Percentiles rank a stretch among this genome's conserved stretches.
Evolutionary conservation across 148 eudicot species (phyloP).

Genomic region (Rhododendron williamsianum): DNA sequence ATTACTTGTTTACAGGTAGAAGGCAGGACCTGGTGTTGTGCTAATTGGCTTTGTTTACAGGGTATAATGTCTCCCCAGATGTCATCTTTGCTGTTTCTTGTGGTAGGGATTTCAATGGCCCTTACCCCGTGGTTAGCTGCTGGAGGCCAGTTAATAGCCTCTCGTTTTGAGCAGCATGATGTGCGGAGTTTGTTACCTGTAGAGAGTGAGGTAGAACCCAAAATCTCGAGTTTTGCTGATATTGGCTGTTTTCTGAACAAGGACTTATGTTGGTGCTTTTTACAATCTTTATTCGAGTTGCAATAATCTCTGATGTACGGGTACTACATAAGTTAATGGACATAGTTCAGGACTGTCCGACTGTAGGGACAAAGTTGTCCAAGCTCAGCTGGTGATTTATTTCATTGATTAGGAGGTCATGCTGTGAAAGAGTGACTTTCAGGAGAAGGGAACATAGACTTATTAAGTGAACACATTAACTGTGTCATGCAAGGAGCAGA

Average conservation of each 20-base stretch:
- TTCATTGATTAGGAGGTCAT: not conserved
- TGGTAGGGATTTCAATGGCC: constrained; percentile 97
- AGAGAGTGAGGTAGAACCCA: constrained; percentile 78
- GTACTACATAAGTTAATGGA: not conserved
- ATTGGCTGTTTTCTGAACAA: constrained; percentile 1
- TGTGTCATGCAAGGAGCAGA: not conserved
- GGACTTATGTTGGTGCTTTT: not conserved
- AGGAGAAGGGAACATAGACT: not conserved
- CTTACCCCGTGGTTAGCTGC: constrained; percentile 97
- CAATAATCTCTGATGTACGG: not conserved
- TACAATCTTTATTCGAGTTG: not conserved
- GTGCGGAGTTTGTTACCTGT: constrained; percentile 87
- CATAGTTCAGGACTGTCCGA: not conserved
- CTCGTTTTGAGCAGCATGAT: constrained; percentile 94
- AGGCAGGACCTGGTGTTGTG: not conserved
- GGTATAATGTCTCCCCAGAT: constrained; percentile 92
- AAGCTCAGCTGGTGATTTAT: not conserved
- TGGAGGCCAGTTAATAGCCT: constrained; percentile 97
- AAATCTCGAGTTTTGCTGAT: not conserved
- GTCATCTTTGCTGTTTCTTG: constrained; percentile 91
- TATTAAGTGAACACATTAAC: not conserved
- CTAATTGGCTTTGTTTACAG: constrained; percentile 40
- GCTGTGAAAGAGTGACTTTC: not conserved
- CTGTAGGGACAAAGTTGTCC: not conserved
- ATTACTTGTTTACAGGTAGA: not conserved